Base-by-base conservation (phyloP, 345 rosid genomes). In the Acer campestre region DNA sequence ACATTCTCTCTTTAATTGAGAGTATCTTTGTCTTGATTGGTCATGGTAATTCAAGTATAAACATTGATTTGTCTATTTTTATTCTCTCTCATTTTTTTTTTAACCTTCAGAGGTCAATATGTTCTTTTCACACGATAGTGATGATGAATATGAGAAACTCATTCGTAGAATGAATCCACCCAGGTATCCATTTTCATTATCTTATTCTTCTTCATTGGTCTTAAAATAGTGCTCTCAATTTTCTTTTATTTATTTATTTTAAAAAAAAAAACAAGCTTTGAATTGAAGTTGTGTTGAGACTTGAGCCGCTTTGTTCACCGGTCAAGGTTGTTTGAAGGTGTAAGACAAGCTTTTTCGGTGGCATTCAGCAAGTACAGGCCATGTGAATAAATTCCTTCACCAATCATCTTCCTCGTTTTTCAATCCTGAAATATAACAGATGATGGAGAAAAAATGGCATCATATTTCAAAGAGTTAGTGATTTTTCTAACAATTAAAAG, bases 111-210 rank as follows among this genome's bases (percentile, higher is more conserved):
- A 91, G 70, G 68, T 86, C 85, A 86, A 74, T 79, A 85, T 86
- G 97, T 84, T 88, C 81, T 90, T 86, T 80, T 91, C 98, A 49
- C 85, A 85, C 49, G 89, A 84, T 71, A 89, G 87, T 88, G 95
- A 88, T 85, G 87, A 95, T 84, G 98, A 93, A 74, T 93, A 93
- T 77, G 97, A 88, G 88, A 95, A 93, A 68, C 92, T 95, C 64
- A 87, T 93, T 55, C 78, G 92, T 80, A 93, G 98, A 84, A 88
- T 95, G 95, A 95, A 95, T 80, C 98, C 98, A 31, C 98, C 98
- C 51, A 93, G 95, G 97, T 91, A 79, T 18, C 42, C 38, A 56
- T 76, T 38, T 3, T 61, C 38, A 71, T 70, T 2, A 1, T 27
- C 29, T 27, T 27, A 1, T 27, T 27, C 29, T 27, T 27, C 71